Conservation (phyloP, 495 filamentous ascomycete genomes). For the Immersiella caudata region DNA sequence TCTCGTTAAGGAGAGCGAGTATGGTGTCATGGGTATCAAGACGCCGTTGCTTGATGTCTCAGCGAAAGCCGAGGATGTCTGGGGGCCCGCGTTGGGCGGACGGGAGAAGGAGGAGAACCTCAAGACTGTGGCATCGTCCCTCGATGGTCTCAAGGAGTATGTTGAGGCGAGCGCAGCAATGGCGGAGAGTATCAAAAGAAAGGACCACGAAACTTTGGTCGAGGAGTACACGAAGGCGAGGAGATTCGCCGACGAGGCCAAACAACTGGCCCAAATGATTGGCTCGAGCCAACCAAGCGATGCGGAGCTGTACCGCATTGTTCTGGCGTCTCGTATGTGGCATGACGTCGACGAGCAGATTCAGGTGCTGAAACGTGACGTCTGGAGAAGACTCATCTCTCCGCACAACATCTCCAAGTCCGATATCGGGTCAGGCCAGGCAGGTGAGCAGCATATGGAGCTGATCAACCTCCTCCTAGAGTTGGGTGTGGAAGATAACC, state of each 20-base stretch:
- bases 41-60: slow-evolving; percentile 82
- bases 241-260: slow-evolving; percentile 72
- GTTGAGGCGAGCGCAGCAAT: slow-evolving; percentile 79
- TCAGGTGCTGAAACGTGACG: slow-evolving; percentile 80
- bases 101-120: slow-evolving; percentile 88
- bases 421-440: slow-evolving; percentile 45
- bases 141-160: slow-evolving; percentile 77
- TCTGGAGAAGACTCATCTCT: slow-evolving; percentile 76
- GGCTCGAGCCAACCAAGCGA: slow-evolving; percentile 60
- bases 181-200: slow-evolving; percentile 81
- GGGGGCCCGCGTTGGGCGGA: slow-evolving; percentile 91
- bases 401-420: slow-evolving; percentile 52
- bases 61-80: slow-evolving; percentile 92
- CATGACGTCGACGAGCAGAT: slow-evolving; percentile 84
- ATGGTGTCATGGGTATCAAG: slow-evolving; percentile 89
- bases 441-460: slow-evolving; percentile 83
- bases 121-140: slow-evolving; percentile 68
- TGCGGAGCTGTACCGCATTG: slow-evolving; percentile 75
- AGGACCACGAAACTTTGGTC: slow-evolving; percentile 83
- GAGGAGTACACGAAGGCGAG: slow-evolving; percentile 83
- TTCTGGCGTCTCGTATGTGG: slow-evolving; percentile 94
- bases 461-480: slow-evolving; percentile 85
- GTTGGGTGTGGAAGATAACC: slow-evolving; percentile 91
- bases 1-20: slow-evolving; percentile 89
- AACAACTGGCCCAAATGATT: slow-evolving; percentile 59